Evolutionary conservation across 2,329 filamentous ascomycete genomes (phyloP).

Genomic region (Cercospora zeina): DNA sequence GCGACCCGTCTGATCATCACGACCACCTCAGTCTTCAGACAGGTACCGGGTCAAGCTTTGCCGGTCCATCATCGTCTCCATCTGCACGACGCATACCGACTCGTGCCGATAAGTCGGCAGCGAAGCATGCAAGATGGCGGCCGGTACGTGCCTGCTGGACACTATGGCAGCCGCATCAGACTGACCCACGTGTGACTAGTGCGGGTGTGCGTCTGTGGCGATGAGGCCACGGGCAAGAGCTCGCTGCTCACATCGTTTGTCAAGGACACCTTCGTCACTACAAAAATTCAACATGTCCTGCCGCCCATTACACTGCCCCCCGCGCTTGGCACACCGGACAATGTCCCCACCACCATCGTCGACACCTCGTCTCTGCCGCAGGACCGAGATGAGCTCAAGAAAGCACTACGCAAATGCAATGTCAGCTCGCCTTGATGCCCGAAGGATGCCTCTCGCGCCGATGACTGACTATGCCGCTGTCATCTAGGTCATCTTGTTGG

Average conservation of each 20-base stretch:
- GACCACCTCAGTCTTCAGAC: too few relatives aligned
- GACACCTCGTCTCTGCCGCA: constrained; percentile 95
- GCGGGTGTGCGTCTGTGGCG: constrained; percentile 92
- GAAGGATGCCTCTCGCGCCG: neutral
- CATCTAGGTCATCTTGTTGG: constrained; percentile 71
- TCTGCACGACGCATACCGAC: too few relatives aligned
- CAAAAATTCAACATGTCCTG: constrained; percentile 91
- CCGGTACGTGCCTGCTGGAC: constrained; percentile 56
- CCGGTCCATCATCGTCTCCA: too few relatives aligned
- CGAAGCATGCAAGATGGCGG: constrained; percentile 35
- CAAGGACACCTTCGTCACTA: constrained; percentile 93
- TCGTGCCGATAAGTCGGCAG: neutral
- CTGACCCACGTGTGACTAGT: constrained; percentile 52
- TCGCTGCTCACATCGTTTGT: constrained; percentile 73
- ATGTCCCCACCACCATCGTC: constrained; percentile 95
- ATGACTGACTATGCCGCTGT: neutral
- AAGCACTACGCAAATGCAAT: constrained; percentile 94
- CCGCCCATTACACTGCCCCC: constrained; percentile 94
- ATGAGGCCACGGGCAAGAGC: constrained; percentile 92
- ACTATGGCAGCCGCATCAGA: constrained; percentile 44
- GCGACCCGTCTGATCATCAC: too few relatives aligned
- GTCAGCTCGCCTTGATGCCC: constrained; percentile 39
- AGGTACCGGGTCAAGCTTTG: neutral
- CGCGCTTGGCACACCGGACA: constrained; percentile 88
- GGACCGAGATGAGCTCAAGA: constrained; percentile 83